Percentiles rank a stretch among this genome's conserved stretches.
Conservation (phyloP, 441 rosid genomes). For the Aleurites moluccanus region DNA sequence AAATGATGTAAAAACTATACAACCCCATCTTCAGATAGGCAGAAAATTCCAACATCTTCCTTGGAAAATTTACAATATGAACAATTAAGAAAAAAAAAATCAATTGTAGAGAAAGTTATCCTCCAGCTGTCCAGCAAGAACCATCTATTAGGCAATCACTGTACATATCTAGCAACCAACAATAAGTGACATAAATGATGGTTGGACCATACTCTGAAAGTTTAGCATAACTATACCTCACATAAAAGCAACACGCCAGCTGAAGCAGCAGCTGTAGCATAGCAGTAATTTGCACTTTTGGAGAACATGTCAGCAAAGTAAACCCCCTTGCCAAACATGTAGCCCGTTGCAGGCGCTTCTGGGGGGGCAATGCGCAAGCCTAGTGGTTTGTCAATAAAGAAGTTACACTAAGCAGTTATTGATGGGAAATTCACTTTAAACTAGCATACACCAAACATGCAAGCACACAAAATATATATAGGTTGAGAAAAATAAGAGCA, state of each 20-base stretch:
- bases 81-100: not conserved
- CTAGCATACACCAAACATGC: slow-evolving; percentile 1
- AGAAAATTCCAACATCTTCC: slow-evolving; percentile 10
- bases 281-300: slow-evolving; percentile 91
- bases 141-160: not conserved
- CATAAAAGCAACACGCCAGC: slow-evolving; percentile 85
- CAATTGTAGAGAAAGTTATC: too few relatives aligned
- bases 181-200: not conserved
- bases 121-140: not conserved
- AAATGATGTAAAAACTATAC: not conserved
- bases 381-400: slow-evolving; percentile 36
- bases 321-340: slow-evolving; percentile 97
- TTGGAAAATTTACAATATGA: slow-evolving; percentile 1
- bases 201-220: not conserved
- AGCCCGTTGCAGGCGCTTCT: slow-evolving; percentile 86
- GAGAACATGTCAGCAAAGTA: slow-evolving; percentile 99
- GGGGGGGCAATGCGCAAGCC: slow-evolving; percentile 96
- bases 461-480: not conserved
- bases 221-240: slow-evolving; percentile 50
- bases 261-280: slow-evolving; percentile 40
- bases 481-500: slow-evolving; percentile 1
- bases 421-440: not conserved
- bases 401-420: slow-evolving; percentile 18
- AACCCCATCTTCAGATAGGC: slow-evolving; percentile 1
- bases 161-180: not conserved